Evolutionary conservation across 2,329 filamentous ascomycete genomes (phyloP).

Genomic region (Colletotrichum sp.): DNA sequence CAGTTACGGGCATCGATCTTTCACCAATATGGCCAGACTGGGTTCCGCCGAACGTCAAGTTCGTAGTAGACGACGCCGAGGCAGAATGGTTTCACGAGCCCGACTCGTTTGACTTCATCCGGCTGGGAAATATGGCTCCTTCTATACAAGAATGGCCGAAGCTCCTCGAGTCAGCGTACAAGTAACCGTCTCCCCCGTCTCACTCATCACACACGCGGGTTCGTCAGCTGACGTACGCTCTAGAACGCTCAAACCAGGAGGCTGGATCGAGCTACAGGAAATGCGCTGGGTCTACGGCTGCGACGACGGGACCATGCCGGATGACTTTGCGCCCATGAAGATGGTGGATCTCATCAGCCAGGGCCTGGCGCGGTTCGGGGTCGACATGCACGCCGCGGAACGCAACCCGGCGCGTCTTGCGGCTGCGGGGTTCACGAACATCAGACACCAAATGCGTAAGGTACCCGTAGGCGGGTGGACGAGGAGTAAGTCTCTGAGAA

Average conservation of each 20-base stretch:
- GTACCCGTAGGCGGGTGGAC: slow-evolving; percentile 62
- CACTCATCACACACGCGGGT: slow-evolving; percentile 34
- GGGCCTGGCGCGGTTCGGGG: slow-evolving; percentile 40
- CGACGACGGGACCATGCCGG: slow-evolving; percentile 52
- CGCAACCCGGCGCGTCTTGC: slow-evolving; percentile 39
- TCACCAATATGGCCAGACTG: slow-evolving; percentile 69
- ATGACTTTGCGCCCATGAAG: slow-evolving; percentile 32
- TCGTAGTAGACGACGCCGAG: slow-evolving; percentile 70
- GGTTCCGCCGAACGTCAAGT: slow-evolving; percentile 76
- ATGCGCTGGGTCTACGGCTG: slow-evolving; percentile 40
- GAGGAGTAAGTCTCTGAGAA: slow-evolving; percentile 45
- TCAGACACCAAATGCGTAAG: slow-evolving; percentile 56
- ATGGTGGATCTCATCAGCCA: neutral
- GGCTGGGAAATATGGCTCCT: slow-evolving; percentile 59
- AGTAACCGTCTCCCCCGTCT: slow-evolving; percentile 53
- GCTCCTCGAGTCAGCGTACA: slow-evolving; percentile 60
- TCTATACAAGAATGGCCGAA: slow-evolving; percentile 51
- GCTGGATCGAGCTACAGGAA: slow-evolving; percentile 62
- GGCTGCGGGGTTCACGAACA: slow-evolving; percentile 59
- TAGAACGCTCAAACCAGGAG: slow-evolving; percentile 51
- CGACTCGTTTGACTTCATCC: slow-evolving; percentile 62
- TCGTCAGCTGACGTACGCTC: slow-evolving; percentile 51
- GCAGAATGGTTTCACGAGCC: slow-evolving; percentile 49
- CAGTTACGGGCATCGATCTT: slow-evolving; percentile 68
- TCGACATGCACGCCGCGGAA: slow-evolving; percentile 44